These are phyloP conservation scores for Aquanectria penicillioides DNA, from an alignment of 2,329 filamentous ascomycete species.

Conservation along the genomic window DNA sequence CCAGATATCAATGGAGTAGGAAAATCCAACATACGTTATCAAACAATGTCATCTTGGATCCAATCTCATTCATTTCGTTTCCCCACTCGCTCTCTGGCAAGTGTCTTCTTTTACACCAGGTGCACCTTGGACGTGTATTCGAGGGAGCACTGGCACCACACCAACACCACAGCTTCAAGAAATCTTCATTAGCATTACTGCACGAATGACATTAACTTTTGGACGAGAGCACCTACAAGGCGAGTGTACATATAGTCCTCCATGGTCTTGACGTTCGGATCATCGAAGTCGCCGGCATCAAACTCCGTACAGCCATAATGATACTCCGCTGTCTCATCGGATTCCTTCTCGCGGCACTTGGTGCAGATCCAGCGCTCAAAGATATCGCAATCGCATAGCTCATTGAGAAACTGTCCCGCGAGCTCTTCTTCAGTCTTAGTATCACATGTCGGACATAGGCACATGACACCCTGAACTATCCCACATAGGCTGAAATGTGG, in stretches of 20 bases:
- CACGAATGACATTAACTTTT: no score
- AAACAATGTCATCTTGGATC: constrained; percentile 23
- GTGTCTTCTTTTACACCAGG: constrained; percentile 31
- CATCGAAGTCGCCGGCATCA: neutral
- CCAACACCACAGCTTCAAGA: constrained; percentile 26
- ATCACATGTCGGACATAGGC: constrained; percentile 25
- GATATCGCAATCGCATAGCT: constrained; percentile 27
- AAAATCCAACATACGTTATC: constrained; percentile 25
- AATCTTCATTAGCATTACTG: neutral
- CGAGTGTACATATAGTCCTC: constrained; percentile 6
- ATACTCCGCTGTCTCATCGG: neutral
- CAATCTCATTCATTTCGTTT: neutral
- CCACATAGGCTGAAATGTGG: constrained; percentile 13
- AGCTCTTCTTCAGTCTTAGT: neutral
- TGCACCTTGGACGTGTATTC: constrained; percentile 7
- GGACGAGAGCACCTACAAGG: neutral
- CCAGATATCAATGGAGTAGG: no score
- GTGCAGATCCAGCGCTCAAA: constrained; percentile 28
- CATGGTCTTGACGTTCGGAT: neutral
- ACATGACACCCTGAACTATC: constrained; percentile 19
- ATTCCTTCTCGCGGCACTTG: neutral
- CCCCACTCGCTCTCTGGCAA: constrained; percentile 22
- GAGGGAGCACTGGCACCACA: constrained; percentile 16
- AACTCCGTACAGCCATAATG: neutral
- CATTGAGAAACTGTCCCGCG: neutral